These are phyloP conservation scores for Hibiscus syriacus DNA, from an alignment of 345 rosid species.

Conservation along the genomic window DNA sequence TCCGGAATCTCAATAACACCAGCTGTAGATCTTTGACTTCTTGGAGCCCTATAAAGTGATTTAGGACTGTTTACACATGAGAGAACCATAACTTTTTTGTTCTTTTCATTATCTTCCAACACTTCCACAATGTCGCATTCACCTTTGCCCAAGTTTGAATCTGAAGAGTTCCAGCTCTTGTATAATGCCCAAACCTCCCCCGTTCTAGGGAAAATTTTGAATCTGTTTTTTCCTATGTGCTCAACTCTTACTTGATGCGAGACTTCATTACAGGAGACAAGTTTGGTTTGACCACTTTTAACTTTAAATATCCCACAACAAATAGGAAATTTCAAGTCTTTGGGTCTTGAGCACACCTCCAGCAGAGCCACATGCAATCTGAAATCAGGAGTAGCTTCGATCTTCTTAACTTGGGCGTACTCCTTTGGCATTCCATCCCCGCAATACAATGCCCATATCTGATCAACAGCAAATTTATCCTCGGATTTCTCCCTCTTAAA, in stretches of 20 bases:
- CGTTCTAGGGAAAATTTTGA: constrained; percentile 31
- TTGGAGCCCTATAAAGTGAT: constrained; percentile 25
- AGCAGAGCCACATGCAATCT: not conserved
- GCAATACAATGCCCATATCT: constrained; percentile 8
- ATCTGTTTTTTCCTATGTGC: not conserved
- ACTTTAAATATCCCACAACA: constrained; percentile 46
- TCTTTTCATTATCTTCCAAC: constrained; percentile 23
- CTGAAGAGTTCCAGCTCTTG: constrained; percentile 21
- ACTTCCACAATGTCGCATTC: constrained; percentile 44
- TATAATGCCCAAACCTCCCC: constrained; percentile 61
- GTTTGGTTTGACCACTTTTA: constrained; percentile 22
- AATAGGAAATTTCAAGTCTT: not conserved
- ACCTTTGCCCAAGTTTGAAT: constrained; percentile 13
- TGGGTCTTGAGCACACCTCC: not conserved
- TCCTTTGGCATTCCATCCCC: constrained; percentile 1
- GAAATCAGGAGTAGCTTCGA: not conserved
- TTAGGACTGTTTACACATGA: constrained; percentile 13
- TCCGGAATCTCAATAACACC: constrained; percentile 21
- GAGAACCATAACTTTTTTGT: constrained; percentile 23
- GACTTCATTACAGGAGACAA: constrained; percentile 22
- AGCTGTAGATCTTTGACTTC: constrained; percentile 23
- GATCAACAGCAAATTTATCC: constrained; percentile 34
- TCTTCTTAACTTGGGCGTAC: not conserved
- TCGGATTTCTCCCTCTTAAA: constrained; percentile 33
- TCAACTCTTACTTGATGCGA: constrained; percentile 22